Percentiles rank a stretch among this genome's conserved stretches.
Conservation (phyloP, 208 protist species). For the Crithidia bombi region DNA sequence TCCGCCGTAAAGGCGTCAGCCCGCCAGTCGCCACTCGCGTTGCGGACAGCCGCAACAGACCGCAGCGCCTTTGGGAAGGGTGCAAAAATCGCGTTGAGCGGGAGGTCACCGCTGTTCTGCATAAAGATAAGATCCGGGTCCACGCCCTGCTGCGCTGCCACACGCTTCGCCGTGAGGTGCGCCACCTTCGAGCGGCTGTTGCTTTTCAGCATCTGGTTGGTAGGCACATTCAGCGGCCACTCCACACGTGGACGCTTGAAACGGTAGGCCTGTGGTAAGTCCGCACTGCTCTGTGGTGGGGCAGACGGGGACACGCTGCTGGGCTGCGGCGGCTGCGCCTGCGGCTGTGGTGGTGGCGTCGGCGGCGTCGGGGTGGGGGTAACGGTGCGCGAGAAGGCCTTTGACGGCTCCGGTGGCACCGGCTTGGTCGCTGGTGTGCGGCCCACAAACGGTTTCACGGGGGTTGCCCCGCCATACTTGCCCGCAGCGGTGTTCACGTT, state of each 20-base stretch:
- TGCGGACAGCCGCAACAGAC: conserved; percentile 61
- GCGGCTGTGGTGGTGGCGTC: conserved; percentile 6
- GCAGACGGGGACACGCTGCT: conserved; percentile 32
- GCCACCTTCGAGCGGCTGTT: conserved; percentile 85
- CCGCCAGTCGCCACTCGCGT: conserved; percentile 85
- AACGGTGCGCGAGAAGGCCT: conserved; percentile 40
- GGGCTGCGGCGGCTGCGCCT: conserved; percentile 1
- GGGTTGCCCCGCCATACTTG: conserved; percentile 39
- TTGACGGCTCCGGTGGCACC: conserved; percentile 27
- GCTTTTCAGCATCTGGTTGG: conserved; percentile 76
- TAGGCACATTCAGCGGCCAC: conserved; percentile 81
- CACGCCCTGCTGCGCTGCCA: conserved; percentile 74
- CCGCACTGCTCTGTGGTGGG: conserved; percentile 11
- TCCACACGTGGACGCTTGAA: conserved; percentile 53
- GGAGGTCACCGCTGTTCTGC: conserved; percentile 80
- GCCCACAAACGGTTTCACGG: conserved; percentile 32
- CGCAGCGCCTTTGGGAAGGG: conserved; percentile 77
- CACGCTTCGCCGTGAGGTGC: conserved; percentile 69
- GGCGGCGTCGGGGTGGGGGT: conserved; percentile 30
- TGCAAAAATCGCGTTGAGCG: conserved; percentile 76
- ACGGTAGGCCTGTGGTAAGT: conserved; percentile 26
- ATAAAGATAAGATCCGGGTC: conserved; percentile 87
- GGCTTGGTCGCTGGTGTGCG: conserved; percentile 33
- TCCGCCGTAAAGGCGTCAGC: conserved; percentile 80
- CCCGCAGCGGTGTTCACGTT: conserved; percentile 69